Base-by-base conservation (phyloP, 768 basidiomycete genomes). In the Boletus patriciae region DNA sequence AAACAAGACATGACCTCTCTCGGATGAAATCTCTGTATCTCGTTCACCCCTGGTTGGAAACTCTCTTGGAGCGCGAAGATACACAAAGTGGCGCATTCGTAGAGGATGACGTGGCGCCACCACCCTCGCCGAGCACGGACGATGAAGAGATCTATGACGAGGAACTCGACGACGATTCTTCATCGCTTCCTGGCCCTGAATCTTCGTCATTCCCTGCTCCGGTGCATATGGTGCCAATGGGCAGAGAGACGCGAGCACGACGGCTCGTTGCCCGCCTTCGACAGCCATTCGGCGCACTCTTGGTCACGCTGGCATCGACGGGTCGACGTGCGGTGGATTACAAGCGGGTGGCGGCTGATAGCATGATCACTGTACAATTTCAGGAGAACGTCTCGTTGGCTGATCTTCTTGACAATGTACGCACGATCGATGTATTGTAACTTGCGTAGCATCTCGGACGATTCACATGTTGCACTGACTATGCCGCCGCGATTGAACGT, bases 41-140 rank as follows among this genome's bases (percentile, higher is more conserved):
- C 3, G 33, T 58, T 33, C 53, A 58, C 13, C 42, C 57, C 2
- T 55, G 57, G 57, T 23, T 58, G 3, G 46, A 58, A n/a, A 2
- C 3, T 10, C 49, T 55, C 21, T 12, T 52, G 6, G 46, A 44
- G 4, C 50, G 33, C 6, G 42, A 41, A n/a, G 29, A 34, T 12
- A 15, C 1, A 0, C 31, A 33, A 31, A 16, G 7, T 4, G 5
- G 9, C 6, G 4, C 3, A 11, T 16, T 33, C 31, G 3, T 51
- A 23, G 31, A 42, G 6, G 31, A 19, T 5, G 31, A 25, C 6
- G 21, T 31, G 12, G 9, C 7, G 2, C 31, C 34, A 16, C 36
- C 12, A 18, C 8, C n/a, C 19, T 40, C n/a, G 3, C 37, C 13
- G 6, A 2, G 19, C 3, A 3, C 27, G n/a, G 50, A 41, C 8